Conservation (phyloP, 805 yeast genomes). For the Candida manassasensis region DNA sequence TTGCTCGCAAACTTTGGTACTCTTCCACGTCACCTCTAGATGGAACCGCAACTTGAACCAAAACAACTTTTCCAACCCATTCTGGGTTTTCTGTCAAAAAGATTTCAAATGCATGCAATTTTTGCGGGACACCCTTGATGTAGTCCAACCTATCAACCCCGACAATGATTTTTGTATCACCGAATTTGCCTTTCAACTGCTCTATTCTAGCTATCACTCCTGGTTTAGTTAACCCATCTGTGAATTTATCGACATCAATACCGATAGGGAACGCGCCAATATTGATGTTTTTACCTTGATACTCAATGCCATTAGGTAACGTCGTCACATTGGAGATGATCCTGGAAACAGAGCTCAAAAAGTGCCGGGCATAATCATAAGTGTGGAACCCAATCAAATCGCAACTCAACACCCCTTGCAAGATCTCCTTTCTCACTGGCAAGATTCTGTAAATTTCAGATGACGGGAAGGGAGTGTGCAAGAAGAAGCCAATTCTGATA, state of each 20-base stretch:
- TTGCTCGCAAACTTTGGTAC: conserved; percentile 87
- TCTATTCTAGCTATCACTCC: conserved; percentile 62
- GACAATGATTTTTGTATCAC: conserved; percentile 81
- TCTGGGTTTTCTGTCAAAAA: conserved; percentile 91
- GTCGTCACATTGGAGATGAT: conserved; percentile 72
- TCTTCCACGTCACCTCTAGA: conserved; percentile 98
- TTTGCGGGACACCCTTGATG: conserved; percentile 97
- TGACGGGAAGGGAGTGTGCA: conserved; percentile 98
- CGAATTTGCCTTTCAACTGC: conserved; percentile 57
- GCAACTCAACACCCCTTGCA: conserved; percentile 88
- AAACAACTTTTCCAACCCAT: conserved; percentile 95
- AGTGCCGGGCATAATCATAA: conserved; percentile 97
- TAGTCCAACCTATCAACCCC: conserved; percentile 97
- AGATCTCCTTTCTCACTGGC: conserved; percentile 90
- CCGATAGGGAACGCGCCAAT: conserved; percentile 99
- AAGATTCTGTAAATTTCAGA: conserved; percentile 92
- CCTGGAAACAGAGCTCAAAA: conserved; percentile 81
- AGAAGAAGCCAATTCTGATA: conserved; percentile 83
- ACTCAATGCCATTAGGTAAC: conserved; percentile 85
- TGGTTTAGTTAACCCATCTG: conserved; percentile 65
- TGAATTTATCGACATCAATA: conserved; percentile 88
- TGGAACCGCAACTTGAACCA: conserved; percentile 97
- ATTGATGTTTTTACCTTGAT: conserved; percentile 66
- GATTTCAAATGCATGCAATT: conserved; percentile 91
- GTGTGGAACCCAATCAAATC: conserved; percentile 97